Base-by-base conservation (phyloP, 495 filamentous ascomycete genomes). In the Daldinia childiae region DNA sequence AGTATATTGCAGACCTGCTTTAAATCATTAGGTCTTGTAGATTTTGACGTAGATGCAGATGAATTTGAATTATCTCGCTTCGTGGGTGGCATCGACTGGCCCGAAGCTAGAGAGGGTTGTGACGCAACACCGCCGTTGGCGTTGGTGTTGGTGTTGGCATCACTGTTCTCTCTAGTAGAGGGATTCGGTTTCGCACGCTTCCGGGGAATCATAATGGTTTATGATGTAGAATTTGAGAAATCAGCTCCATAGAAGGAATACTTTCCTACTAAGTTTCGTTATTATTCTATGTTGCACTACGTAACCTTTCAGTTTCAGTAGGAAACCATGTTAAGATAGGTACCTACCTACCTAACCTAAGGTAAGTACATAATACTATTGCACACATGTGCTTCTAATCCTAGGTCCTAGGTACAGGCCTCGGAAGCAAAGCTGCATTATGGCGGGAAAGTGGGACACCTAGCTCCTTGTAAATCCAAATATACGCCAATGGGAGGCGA, bases 121-220 rank as follows among this genome's bases (percentile, higher is more conserved):
- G 72, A 66, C 61, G 73, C 78, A 74, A 77, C 75, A 74, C 77
- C 74, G 60, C 70, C 77, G 57, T 78, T 74, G 51, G 71, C 78
- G 57, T 78, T 74, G 52, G 71, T 70, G 58, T 77, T n/a, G n/a
- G 71, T 66, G 72, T 70, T 50, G 64, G 52, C n/a, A 62, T 73
- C 27, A 58, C 50, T 79, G 73, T 79, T 80, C 65, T 75, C 66
- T 27, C 73, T 71, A 1, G 58, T 29, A 32, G 75, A 65, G 30
- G 86, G 84, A 71, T 87, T 89, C 67, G 82, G 85, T 80, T 87
- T 90, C 68, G 85, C 82, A 78, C 87, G 86, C 81, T 91, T 91
- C 73, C 89, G 86, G 77, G 88, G 84, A 75, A 83, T 86, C 89
- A 86, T 87, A 52, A 62, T 67, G 68, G 41, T 26, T 69, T 43